phyloP scores from a whole-genome alignment of 257 asterid species.

The Solanum neorickii region DNA sequence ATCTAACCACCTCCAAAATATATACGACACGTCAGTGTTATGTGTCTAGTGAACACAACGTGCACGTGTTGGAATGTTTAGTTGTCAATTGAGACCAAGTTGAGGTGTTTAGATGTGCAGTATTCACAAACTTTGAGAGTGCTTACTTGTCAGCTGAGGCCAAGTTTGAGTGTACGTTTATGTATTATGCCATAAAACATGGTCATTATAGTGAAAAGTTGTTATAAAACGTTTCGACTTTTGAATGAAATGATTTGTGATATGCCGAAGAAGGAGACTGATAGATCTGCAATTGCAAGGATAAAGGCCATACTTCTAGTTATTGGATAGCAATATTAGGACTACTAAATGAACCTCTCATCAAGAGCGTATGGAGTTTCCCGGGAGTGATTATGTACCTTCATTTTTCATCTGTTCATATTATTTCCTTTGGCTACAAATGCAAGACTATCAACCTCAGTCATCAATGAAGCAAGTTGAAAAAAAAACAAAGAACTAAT shows the following conservation, averaged over 20 bases:
- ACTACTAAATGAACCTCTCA: slow-evolving; percentile 50
- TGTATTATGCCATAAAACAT: neutral
- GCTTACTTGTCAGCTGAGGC: neutral
- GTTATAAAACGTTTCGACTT: neutral
- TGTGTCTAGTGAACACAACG: neutral
- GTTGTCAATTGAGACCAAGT: neutral
- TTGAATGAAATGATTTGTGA: neutral
- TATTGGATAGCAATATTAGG: slow-evolving; percentile 41
- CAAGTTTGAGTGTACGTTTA: neutral
- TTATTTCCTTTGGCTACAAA: slow-evolving; percentile 50
- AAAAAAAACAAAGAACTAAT: slow-evolving; percentile 32
- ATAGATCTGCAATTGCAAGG: slow-evolving; percentile 39
- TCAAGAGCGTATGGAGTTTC: slow-evolving; percentile 33
- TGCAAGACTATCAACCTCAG: slow-evolving; percentile 35
- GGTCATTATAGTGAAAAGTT: neutral
- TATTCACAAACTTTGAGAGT: neutral
- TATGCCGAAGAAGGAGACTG: slow-evolving; percentile 34
- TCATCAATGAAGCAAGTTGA: slow-evolving; percentile 25
- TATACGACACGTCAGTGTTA: neutral
- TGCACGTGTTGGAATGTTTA: neutral
- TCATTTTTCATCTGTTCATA: slow-evolving; percentile 42
- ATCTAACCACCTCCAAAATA: neutral
- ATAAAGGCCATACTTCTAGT: slow-evolving; percentile 31
- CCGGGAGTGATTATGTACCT: slow-evolving; percentile 28
- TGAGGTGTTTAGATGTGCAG: neutral